Percentiles rank a stretch among this genome's conserved stretches.
phyloP scores from a whole-genome alignment of 148 eudicot genomes.

The Nepenthes mirabilis region DNA sequence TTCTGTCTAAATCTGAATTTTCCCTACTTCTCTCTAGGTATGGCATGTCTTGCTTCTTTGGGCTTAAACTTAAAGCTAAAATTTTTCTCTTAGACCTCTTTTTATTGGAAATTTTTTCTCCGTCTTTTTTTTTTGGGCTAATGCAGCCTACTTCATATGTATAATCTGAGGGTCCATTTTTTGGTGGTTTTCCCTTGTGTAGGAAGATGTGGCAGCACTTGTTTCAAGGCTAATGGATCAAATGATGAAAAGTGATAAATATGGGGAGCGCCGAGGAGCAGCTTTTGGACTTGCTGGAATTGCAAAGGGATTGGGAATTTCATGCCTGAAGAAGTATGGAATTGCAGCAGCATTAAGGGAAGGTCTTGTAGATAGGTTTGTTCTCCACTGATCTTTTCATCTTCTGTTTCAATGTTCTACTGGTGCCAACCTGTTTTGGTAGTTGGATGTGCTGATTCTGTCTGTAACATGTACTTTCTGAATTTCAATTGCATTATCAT shows the following conservation, averaged over 20 bases:
- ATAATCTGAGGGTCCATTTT: constrained; percentile 1
- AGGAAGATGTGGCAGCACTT: constrained; percentile 83
- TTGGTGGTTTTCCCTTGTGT: constrained; percentile 5
- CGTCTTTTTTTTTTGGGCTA: too few relatives aligned
- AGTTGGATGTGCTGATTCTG: not conserved
- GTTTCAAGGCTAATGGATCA: constrained; percentile 67
- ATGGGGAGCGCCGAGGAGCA: constrained; percentile 99
- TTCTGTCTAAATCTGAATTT: too few relatives aligned
- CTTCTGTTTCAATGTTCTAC: not conserved
- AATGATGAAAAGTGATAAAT: constrained; percentile 95
- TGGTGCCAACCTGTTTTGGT: not conserved
- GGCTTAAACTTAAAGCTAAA: too few relatives aligned
- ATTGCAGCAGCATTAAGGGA: constrained; percentile 48
- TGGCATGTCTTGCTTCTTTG: too few relatives aligned
- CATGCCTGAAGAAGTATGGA: constrained; percentile 74
- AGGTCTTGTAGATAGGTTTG: constrained; percentile 76
- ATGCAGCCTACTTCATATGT: not conserved
- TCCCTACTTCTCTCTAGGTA: too few relatives aligned
- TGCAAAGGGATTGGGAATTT: constrained; percentile 74
- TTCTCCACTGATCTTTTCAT: not conserved
- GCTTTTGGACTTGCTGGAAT: constrained; percentile 96
- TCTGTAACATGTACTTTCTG: not conserved
- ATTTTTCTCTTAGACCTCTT: too few relatives aligned
- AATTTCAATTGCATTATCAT: not conserved
- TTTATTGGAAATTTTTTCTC: too few relatives aligned